A percentile compares a stretch with the other conserved stretches of the same genome.
phyloP scores from a whole-genome alignment of 129 eudicot genomes.

The Glebionis coronaria region DNA sequence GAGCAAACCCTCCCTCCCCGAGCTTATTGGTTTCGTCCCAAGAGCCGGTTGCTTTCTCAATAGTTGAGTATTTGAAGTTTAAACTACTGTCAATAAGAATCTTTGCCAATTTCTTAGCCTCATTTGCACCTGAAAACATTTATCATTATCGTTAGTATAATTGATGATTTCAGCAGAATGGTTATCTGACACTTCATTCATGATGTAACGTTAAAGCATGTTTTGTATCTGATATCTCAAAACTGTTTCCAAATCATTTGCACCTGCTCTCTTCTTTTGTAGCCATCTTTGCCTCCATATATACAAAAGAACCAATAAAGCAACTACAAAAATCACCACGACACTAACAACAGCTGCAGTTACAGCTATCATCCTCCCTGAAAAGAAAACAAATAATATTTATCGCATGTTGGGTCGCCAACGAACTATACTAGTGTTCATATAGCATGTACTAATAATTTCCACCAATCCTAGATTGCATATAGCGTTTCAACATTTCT shows the following conservation, averaged over 20 bases:
- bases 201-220: constrained; percentile 7
- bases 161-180: too few relatives aligned
- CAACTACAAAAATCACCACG: constrained; percentile 49
- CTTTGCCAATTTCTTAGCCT: constrained; percentile 54
- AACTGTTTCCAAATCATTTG: neutral
- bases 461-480: neutral
- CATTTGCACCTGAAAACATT: constrained; percentile 38
- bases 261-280: constrained; percentile 73
- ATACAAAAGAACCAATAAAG: constrained; percentile 43
- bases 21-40: constrained; percentile 77
- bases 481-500: neutral
- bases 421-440: neutral
- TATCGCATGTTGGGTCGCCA: neutral
- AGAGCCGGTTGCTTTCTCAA: constrained; percentile 67
- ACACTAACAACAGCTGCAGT: constrained; percentile 50
- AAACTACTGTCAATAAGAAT: constrained; percentile 64
- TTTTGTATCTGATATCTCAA: constrained; percentile 1
- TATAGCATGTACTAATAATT: neutral
- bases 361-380: constrained; percentile 53
- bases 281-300: constrained; percentile 46
- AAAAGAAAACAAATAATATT: constrained; percentile 24
- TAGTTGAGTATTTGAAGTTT: constrained; percentile 71
- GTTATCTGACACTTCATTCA: constrained; percentile 4
- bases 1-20: constrained; percentile 90
- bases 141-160: neutral